These are phyloP conservation scores for Ustilago hordei DNA, from an alignment of 1,284 basidiomycete genomes.

Conservation along the genomic window DNA sequence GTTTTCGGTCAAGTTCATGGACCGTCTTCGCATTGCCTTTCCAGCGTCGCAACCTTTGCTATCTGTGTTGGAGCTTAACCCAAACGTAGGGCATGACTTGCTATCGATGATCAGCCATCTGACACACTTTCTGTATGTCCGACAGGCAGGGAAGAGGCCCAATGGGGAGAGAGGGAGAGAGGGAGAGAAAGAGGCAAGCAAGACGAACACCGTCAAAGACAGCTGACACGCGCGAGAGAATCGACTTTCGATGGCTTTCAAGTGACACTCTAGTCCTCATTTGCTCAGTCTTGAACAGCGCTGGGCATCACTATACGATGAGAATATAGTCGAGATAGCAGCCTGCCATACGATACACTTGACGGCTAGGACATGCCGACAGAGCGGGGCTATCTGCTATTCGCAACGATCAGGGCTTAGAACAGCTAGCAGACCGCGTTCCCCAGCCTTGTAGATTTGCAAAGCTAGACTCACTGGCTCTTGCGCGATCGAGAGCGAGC, in stretches of 20 bases:
- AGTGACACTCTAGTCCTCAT: background rate
- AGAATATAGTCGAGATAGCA: background rate
- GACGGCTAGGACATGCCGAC: background rate
- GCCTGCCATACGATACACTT: background rate
- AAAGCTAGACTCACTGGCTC: background rate
- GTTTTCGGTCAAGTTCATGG: slow-evolving; percentile 3
- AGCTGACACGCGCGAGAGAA: slow-evolving; percentile 2
- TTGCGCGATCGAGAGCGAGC: slow-evolving; percentile 16
- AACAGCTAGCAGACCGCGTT: background rate
- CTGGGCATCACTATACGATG: background rate
- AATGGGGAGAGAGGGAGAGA: background rate
- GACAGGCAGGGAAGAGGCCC: background rate
- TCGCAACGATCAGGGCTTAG: background rate
- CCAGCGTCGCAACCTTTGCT: background rate
- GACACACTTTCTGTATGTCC: background rate
- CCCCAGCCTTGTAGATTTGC: background rate
- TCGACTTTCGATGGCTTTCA: background rate
- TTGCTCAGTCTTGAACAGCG: background rate
- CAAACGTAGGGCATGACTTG: background rate
- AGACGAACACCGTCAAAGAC: background rate
- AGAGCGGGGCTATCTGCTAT: background rate
- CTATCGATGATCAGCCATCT: background rate
- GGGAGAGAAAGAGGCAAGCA: background rate
- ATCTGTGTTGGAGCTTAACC: background rate
- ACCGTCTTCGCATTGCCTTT: background rate